Evolutionary conservation across 345 rosid genomes (phyloP), one percentile per base, ranked within the genome.

Genomic region (Eucalyptus urophylla): DNA sequence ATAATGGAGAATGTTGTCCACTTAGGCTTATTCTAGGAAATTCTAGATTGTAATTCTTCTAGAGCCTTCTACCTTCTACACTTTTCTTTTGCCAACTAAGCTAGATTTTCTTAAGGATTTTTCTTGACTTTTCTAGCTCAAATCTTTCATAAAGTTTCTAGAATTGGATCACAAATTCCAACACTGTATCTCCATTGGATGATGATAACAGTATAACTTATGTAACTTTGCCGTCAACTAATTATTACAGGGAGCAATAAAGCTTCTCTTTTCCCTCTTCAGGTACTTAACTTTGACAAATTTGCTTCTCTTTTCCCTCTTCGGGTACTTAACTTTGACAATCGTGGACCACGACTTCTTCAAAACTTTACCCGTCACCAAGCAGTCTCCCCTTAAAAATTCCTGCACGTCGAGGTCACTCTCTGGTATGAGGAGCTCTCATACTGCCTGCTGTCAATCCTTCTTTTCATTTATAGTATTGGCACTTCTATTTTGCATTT

Each of bases 401-500:
- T 88, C 99, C 98, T 92, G 94, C 98, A 49, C 96, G 99, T 98
- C 97, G 91, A 91, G 98, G 99, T 92, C 99, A 97, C 88, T 89
- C 96, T 93, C 93, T 98, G 98, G 99, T 98, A 95, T 33, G 62
- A 50, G 86, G 17, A 21, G n/a, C 43, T 60, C 29, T 60, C 50
- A 7, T 62, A 4, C 51, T 83, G 27, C 43, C n/a, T 50, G 53
- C 53, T 50, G 6, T 50, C 53, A 50, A 50, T 50, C 53, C 53
- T 50, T 50, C 53, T 50, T 15, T 50, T 50, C 19, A 50, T 50
- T 50, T 50, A 15, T 50, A 50, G 53, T 50, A 50, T 50, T 50
- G 53, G 53, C 53, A 50, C 53, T 50, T 50, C 53, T 50, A 50
- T 50, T 50, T 50, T 50, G 53, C 53, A 50, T 50, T 50, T 50